Conservation (phyloP, 805 yeast genomes). For the Saccharomyces mikatae region DNA sequence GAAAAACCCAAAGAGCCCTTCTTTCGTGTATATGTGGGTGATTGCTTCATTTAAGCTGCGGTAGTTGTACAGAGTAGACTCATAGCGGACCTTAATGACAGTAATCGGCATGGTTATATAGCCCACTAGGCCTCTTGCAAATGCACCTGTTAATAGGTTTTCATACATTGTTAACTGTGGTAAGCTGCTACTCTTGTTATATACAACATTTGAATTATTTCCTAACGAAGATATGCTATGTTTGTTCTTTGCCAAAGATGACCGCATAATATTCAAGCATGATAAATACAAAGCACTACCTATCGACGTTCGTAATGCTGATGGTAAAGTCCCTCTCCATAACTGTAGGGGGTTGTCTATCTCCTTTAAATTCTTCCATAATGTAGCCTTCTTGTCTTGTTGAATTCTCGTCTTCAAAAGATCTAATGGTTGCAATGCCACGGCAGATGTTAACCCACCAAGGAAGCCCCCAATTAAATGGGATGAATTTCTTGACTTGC, state of each 20-base stretch:
- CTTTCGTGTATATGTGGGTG: slow-evolving; percentile 42
- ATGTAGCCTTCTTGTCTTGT: slow-evolving; percentile 37
- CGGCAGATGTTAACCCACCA: slow-evolving; percentile 78
- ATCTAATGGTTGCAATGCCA: slow-evolving; percentile 81
- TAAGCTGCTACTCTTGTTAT: slow-evolving; percentile 35
- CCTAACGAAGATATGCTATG: not conserved
- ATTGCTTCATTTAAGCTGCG: slow-evolving; percentile 55
- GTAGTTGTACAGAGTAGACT: slow-evolving; percentile 70
- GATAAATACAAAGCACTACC: slow-evolving; percentile 87
- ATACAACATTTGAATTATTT: not conserved
- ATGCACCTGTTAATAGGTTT: slow-evolving; percentile 69
- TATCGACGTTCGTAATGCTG: slow-evolving; percentile 79
- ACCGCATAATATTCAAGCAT: slow-evolving; percentile 55
- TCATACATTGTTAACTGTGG: slow-evolving; percentile 67
- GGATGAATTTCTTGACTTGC: slow-evolving; percentile 15
- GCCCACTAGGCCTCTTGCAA: slow-evolving; percentile 77
- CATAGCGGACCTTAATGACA: slow-evolving; percentile 79
- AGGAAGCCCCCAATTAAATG: slow-evolving; percentile 75
- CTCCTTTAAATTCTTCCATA: slow-evolving; percentile 31
- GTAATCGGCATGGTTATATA: slow-evolving; percentile 91
- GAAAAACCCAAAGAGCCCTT: slow-evolving; percentile 65
- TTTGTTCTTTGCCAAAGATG: slow-evolving; percentile 28
- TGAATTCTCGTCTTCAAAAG: slow-evolving; percentile 81
- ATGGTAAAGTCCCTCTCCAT: slow-evolving; percentile 94
- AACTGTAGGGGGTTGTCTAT: slow-evolving; percentile 39